Conservation (phyloP, 371 early-diverging fungal genomes). For the Zancudomyces culisetae region DNA sequence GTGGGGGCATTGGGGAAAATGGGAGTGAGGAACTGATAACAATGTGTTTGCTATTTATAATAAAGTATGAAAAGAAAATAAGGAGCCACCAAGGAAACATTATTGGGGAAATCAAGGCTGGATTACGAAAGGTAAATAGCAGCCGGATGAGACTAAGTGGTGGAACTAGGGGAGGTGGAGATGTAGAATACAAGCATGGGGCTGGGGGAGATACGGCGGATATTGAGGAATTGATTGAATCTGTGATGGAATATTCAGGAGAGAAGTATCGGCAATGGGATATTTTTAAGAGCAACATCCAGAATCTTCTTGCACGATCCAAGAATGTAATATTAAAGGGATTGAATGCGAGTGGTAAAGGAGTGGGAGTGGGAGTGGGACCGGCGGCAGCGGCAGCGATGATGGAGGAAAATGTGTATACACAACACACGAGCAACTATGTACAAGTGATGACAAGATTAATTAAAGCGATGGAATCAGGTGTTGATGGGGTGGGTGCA, state of each 20-base stretch:
- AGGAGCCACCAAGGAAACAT: conserved; percentile 47
- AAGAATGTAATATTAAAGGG: conserved; percentile 14
- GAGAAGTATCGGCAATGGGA: conserved; percentile 70
- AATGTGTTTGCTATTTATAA: conserved; percentile 61
- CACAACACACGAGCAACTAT: conserved; percentile 79
- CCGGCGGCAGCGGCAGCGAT: conserved; percentile 30
- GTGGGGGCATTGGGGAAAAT: too few relatives aligned
- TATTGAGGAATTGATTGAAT: conserved; percentile 48
- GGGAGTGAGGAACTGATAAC: conserved; percentile 63
- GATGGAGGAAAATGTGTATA: conserved; percentile 97
- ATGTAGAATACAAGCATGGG: too few relatives aligned
- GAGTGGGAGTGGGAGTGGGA: conserved; percentile 12
- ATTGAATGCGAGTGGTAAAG: too few relatives aligned
- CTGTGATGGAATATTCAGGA: conserved; percentile 59
- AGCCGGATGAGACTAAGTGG: too few relatives aligned
- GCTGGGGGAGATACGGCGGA: too few relatives aligned
- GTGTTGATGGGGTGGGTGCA: conserved; percentile 7
- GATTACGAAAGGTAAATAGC: conserved; percentile 43
- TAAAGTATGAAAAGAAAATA: conserved; percentile 83
- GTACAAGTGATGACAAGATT: conserved; percentile 52
- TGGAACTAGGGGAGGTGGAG: too few relatives aligned
- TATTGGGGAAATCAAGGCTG: conserved; percentile 38
- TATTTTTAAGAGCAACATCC: conserved; percentile 63
- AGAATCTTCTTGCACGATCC: conserved; percentile 56
- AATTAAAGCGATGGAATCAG: conserved; percentile 55